Percentiles rank a stretch among this genome's conserved stretches.
phyloP scores from a whole-genome alignment of 768 basidiomycete genomes.

The Amylocystis lapponica region DNA sequence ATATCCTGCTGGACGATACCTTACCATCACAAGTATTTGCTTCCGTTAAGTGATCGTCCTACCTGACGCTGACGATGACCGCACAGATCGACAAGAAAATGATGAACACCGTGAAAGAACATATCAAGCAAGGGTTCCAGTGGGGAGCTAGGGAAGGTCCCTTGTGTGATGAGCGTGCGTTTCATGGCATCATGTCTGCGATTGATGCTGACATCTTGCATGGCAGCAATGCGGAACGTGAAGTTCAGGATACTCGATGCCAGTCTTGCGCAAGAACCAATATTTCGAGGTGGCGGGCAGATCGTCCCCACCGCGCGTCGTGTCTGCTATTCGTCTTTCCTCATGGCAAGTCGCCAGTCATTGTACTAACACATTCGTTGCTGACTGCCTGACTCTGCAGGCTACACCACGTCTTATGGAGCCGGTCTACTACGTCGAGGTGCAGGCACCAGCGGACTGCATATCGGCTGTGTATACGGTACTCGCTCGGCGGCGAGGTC shows the following conservation, averaged over 20 bases:
- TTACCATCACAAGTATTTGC: constrained; percentile 78
- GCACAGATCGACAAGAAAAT: constrained; percentile 87
- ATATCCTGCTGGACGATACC: constrained; percentile 92
- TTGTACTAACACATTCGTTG: constrained; percentile 1
- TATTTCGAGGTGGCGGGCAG: constrained; percentile 96
- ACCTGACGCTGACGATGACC: background rate
- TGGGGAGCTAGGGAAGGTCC: constrained; percentile 99
- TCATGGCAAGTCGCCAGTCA: constrained; percentile 65
- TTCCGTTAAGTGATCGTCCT: background rate
- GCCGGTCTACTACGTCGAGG: constrained; percentile 97
- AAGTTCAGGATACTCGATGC: constrained; percentile 97
- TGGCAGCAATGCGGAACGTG: constrained; percentile 91
- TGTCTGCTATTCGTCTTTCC: constrained; percentile 97
- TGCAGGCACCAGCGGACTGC: constrained; percentile 98
- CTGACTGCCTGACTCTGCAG: constrained; percentile 33
- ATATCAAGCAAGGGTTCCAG: constrained; percentile 98
- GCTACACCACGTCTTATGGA: constrained; percentile 95
- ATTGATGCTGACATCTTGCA: constrained; percentile 4
- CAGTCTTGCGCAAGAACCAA: constrained; percentile 88
- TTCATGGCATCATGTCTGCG: background rate
- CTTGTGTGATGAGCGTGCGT: constrained; percentile 96
- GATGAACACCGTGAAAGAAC: constrained; percentile 83
- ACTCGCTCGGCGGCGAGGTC: constrained; percentile 96
- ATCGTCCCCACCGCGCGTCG: constrained; percentile 98
- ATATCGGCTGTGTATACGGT: constrained; percentile 99